phyloP scores from a whole-genome alignment of 768 basidiomycete species.

The Rhizopogon rudus region DNA sequence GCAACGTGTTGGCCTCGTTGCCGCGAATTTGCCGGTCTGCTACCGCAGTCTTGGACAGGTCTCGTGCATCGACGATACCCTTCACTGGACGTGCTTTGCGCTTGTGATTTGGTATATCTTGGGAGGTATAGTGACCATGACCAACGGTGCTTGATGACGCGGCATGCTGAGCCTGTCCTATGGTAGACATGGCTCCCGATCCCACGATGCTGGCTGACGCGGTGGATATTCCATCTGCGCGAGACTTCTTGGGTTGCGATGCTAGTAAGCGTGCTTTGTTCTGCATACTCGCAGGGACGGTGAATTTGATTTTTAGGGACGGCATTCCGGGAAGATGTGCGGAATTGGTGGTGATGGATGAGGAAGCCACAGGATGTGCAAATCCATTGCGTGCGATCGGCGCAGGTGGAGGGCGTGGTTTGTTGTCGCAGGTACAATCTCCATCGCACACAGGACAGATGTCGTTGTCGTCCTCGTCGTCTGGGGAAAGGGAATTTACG shows the following conservation, averaged over 20 bases:
- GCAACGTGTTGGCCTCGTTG: slow-evolving; percentile 31
- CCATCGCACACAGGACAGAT: slow-evolving; percentile 91
- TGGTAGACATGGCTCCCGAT: slow-evolving; percentile 14
- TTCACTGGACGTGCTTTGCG: slow-evolving; percentile 58
- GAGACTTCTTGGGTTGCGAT: slow-evolving; percentile 25
- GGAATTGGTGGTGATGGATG: slow-evolving; percentile 32
- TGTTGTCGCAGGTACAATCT: slow-evolving; percentile 74
- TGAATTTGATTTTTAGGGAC: slow-evolving; percentile 69
- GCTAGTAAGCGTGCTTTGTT: slow-evolving; percentile 32
- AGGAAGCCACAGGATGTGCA: slow-evolving; percentile 33
- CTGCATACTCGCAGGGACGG: slow-evolving; percentile 53
- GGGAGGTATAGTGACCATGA: slow-evolving; percentile 15
- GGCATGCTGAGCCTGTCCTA: slow-evolving; percentile 7
- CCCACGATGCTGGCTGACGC: slow-evolving; percentile 36
- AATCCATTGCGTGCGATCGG: slow-evolving; percentile 27
- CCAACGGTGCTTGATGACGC: slow-evolving; percentile 22
- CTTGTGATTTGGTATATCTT: slow-evolving; percentile 29
- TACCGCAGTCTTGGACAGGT: slow-evolving; percentile 10
- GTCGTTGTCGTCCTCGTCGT: slow-evolving; percentile 79
- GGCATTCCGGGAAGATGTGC: slow-evolving; percentile 22
- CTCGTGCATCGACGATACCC: slow-evolving; percentile 30
- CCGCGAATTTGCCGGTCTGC: slow-evolving; percentile 18
- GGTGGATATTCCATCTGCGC: slow-evolving; percentile 19
- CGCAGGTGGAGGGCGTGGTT: slow-evolving; percentile 27
- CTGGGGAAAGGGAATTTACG: slow-evolving; percentile 29